Percentiles rank a stretch among this genome's conserved stretches.
Conservation (phyloP, 106 monocot genomes). For the Agapanthus africanus region DNA sequence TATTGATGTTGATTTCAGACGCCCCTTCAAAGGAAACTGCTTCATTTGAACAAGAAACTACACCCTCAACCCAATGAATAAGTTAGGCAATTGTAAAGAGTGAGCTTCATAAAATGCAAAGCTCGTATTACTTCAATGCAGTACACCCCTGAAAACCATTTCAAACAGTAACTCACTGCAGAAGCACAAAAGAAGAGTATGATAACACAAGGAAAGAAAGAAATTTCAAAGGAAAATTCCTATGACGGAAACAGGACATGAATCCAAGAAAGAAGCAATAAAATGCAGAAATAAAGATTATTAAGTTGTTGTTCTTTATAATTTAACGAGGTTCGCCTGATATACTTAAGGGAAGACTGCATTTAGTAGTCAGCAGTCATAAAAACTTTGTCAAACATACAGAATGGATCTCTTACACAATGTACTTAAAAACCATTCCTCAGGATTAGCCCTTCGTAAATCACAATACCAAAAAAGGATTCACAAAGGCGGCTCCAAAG, state of each 20-base stretch:
- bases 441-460: not conserved
- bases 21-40: conserved; percentile 46
- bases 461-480: not conserved
- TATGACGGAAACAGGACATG: not conserved
- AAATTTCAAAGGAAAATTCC: not conserved
- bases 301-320: no score
- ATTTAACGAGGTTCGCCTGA: no score
- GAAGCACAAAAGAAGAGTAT: conserved; percentile 17
- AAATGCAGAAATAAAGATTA: not conserved
- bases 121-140: conserved; percentile 75
- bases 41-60: conserved; percentile 53
- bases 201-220: conserved; percentile 14
- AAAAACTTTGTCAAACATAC: not conserved
- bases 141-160: conserved; percentile 63
- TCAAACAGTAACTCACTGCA: conserved; percentile 52
- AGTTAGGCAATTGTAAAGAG: conserved; percentile 38
- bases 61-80: conserved; percentile 40
- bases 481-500: no score
- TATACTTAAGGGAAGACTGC: no score
- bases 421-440: not conserved
- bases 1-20: conserved; percentile 24
- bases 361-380: not conserved
- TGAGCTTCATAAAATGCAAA: conserved; percentile 59
- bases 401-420: not conserved
- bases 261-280: not conserved